A percentile compares a stretch with the other conserved stretches of the same genome.
Evolutionary conservation across 2,329 filamentous ascomycete species (phyloP).

Genomic region (Phyllosticta citribraziliensis): DNA sequence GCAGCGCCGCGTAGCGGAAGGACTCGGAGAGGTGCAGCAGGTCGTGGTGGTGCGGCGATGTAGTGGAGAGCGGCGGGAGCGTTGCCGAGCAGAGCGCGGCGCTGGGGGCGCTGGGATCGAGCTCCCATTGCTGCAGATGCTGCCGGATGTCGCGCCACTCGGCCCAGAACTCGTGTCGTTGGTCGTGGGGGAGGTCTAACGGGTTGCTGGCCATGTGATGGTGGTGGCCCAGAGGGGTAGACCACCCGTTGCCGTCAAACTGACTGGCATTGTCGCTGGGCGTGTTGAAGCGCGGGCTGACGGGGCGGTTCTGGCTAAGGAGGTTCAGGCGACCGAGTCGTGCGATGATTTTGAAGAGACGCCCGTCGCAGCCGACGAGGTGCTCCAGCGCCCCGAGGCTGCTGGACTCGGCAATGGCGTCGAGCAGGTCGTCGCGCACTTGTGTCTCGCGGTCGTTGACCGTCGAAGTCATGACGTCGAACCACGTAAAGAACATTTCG

Average conservation of each 20-base stretch:
- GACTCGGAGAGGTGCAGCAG: conserved; percentile 77
- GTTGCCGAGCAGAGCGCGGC: conserved; percentile 16
- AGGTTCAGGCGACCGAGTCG: conserved; percentile 77
- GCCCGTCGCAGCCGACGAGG: conserved; percentile 75
- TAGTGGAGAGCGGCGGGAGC: conserved; percentile 14
- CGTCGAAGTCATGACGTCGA: conserved; percentile 83
- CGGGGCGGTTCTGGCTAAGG: conserved; percentile 57
- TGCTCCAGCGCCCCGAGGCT: conserved; percentile 68
- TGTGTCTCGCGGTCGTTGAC: conserved; percentile 88
- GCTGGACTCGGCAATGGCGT: conserved; percentile 53
- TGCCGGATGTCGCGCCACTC: conserved; percentile 77
- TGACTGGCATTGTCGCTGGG: conserved; percentile 44
- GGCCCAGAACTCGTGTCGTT: conserved; percentile 58
- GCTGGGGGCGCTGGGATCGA: conserved; percentile 43
- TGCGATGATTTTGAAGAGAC: conserved; percentile 77
- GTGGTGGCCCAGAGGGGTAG: conserved; percentile 40
- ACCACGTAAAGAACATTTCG: conserved; percentile 86
- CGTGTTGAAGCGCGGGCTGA: conserved; percentile 26
- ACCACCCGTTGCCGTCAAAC: conserved; percentile 60
- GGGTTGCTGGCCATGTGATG: conserved; percentile 26
- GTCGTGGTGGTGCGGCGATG: conserved; percentile 53
- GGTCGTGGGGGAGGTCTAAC: conserved; percentile 44
- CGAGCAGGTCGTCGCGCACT: conserved; percentile 53
- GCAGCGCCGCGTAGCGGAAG: conserved; percentile 78
- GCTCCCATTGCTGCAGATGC: conserved; percentile 72